Base-by-base conservation (phyloP, 225 moss, liverwort and hornwort species). In the Lunularia cruciata region DNA sequence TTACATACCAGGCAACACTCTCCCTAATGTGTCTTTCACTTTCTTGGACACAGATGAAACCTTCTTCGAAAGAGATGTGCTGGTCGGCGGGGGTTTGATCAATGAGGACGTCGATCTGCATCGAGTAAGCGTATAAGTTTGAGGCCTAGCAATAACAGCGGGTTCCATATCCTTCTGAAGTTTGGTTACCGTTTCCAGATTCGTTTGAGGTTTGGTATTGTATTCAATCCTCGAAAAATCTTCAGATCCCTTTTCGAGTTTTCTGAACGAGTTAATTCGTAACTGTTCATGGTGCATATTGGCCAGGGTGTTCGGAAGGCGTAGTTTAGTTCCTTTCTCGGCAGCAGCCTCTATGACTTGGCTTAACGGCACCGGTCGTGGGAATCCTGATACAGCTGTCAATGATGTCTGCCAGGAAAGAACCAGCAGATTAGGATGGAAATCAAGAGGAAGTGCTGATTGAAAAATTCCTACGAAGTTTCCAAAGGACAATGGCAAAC, bases 1-100 rank as follows among this genome's bases (percentile, higher is more conserved):
- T 16, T 36, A 45, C 8, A 18, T 83, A 95, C 95, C 95, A 87
- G 95, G 69, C 70, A 95, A 77, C 15, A 92, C 95, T 73, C 78
- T 95, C 63, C 88, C 95, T 2, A 95, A 72, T 12, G 95, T 90
- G 72, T 90, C 88, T 54, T 89, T 92, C 65, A 95, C 84, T 72
- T 82, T 92, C 67, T 83, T 92, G 23, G 95, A 95, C 79, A 95
- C 86, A 16, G 77, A 88, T n/a, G 92, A 88, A 58, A 95, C 87
- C 76, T 81, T 92, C 74, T 86, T 89, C 23, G 95, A 95, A 47
- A 95, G 83, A n/a, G 88, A 78, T 73, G 81, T 51, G 22, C 59
- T 63, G 12, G 66, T 52, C 63, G 92, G 83, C 53, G 90, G 83
- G 20, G 90, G 79, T 28, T 82, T 87, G 45, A 79, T 74, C 36